Percentiles rank a stretch among this genome's conserved stretches.
phyloP scores from a whole-genome alignment of 75 land plant species.

The Selaginella tamariscina region DNA sequence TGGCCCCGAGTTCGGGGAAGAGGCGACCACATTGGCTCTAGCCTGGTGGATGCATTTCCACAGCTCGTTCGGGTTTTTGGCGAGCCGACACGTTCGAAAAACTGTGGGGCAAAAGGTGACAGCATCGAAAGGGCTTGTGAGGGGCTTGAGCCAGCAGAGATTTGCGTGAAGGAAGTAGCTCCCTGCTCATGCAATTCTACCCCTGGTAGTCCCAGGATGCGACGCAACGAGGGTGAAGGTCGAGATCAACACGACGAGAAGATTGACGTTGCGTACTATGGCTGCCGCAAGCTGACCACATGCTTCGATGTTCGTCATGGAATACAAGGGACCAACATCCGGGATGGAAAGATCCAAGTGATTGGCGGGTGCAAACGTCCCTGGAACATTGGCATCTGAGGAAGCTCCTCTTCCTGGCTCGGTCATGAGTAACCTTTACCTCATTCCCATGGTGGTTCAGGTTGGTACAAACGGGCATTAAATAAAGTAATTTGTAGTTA shows the following conservation, averaged over 20 bases:
- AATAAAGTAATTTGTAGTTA: no score
- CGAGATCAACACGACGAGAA: constrained; percentile 1
- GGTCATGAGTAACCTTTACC: constrained; percentile 3
- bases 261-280: constrained; percentile 3
- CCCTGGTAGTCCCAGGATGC: neutral
- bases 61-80: constrained; percentile 3
- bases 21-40: neutral
- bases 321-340: neutral
- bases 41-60: constrained; percentile 3
- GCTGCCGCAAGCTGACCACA: no score
- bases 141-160: constrained; percentile 4
- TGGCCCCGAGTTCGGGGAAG: constrained; percentile 2
- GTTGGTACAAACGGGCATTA: constrained; percentile 3
- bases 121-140: no score
- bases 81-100: neutral
- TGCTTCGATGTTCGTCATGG: neutral
- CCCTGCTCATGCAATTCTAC: neutral
- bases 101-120: neutral
- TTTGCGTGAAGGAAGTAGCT: constrained; percentile 1
- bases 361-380: constrained; percentile 2
- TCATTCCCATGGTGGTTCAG: constrained; percentile 1
- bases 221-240: constrained; percentile 1
- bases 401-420: constrained; percentile 4
- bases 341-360: constrained; percentile 1
- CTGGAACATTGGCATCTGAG: constrained; percentile 1